Conservation (phyloP, 495 filamentous ascomycete genomes). For the Margaritispora aquatica region DNA sequence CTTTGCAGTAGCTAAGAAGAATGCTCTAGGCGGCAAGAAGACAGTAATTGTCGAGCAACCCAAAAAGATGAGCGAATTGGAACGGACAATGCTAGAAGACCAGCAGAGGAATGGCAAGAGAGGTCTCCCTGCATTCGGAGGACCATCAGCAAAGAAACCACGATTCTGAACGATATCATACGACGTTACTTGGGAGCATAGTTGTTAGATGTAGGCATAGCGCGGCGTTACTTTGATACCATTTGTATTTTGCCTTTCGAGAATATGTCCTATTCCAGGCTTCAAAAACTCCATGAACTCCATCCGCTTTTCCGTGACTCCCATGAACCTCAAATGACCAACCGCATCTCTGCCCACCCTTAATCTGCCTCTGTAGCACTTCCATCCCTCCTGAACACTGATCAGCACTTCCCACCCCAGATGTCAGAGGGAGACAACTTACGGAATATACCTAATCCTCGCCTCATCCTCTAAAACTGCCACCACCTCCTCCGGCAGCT, state of each 20-base stretch:
- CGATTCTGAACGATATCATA: conserved; percentile 12
- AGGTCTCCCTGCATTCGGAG: conserved; percentile 31
- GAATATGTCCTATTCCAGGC: conserved; percentile 4
- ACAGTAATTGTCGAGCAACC: conserved; percentile 44
- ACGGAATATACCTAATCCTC: conserved; percentile 65
- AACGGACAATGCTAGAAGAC: conserved; percentile 86
- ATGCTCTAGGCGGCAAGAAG: conserved; percentile 59
- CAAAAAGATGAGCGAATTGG: conserved; percentile 83
- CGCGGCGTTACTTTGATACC: conserved; percentile 21
- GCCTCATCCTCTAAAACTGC: conserved; percentile 59
- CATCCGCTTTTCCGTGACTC: conserved; percentile 8
- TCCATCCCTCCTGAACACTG: conserved; percentile 41
- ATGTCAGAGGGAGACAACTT: conserved; percentile 24
- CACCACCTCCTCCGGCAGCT: conserved; percentile 56
- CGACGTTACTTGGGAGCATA: neutral
- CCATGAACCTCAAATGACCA: neutral
- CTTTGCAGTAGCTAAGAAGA: conserved; percentile 65
- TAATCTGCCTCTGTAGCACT: conserved; percentile 37
- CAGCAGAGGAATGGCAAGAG: conserved; percentile 62
- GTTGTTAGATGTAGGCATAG: neutral
- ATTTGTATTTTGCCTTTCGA: conserved; percentile 17
- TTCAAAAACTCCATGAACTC: conserved; percentile 18
- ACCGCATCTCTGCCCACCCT: neutral
- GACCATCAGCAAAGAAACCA: conserved; percentile 24
- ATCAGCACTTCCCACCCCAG: neutral